A percentile compares a stretch with the other conserved stretches of the same genome.
These are phyloP conservation scores for Talaromyces proteolyticus DNA, from an alignment of 495 filamentous ascomycete genomes.

Conservation along the genomic window DNA sequence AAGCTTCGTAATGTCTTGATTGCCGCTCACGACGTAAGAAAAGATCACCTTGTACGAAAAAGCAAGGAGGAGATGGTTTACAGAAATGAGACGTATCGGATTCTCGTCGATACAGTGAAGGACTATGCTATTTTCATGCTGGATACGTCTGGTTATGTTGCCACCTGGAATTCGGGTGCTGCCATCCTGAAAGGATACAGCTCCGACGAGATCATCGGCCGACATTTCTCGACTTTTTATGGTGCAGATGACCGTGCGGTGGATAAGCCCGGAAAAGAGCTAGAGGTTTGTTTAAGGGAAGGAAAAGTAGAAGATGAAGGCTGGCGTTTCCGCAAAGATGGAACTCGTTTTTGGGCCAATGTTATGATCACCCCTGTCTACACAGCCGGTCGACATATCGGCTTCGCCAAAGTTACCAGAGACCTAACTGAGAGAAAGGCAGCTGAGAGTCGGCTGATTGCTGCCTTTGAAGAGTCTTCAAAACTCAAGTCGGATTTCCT, in stretches of 20 bases:
- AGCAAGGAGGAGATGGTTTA: conserved; percentile 32
- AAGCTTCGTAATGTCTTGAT: conserved; percentile 40
- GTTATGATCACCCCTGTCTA: conserved; percentile 60
- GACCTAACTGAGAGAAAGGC: conserved; percentile 58
- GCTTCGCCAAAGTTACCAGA: conserved; percentile 60
- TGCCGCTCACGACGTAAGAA: conserved; percentile 34
- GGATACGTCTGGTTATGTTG: conserved; percentile 50
- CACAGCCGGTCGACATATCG: conserved; percentile 49
- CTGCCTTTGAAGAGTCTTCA: conserved; percentile 59
- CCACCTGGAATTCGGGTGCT: conserved; percentile 59
- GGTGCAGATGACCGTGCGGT: conserved; percentile 44
- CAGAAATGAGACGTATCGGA: conserved; percentile 54
- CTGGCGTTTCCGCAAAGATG: conserved; percentile 60
- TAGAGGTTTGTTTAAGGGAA: conserved; percentile 52
- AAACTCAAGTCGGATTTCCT: conserved; percentile 63
- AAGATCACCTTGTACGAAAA: conserved; percentile 6
- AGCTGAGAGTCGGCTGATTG: conserved; percentile 49
- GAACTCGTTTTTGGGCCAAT: conserved; percentile 60
- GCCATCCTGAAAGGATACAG: conserved; percentile 54
- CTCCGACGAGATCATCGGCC: conserved; percentile 50
- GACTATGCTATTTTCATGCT: conserved; percentile 67
- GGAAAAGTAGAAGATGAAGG: conserved; percentile 60
- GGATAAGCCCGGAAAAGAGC: conserved; percentile 49
- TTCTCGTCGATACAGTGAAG: conserved; percentile 57
- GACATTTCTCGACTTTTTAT: conserved; percentile 61